These are phyloP conservation scores for Coemansia sp. DNA, from an alignment of 192 early-diverging fungal genomes.

Conservation along the genomic window DNA sequence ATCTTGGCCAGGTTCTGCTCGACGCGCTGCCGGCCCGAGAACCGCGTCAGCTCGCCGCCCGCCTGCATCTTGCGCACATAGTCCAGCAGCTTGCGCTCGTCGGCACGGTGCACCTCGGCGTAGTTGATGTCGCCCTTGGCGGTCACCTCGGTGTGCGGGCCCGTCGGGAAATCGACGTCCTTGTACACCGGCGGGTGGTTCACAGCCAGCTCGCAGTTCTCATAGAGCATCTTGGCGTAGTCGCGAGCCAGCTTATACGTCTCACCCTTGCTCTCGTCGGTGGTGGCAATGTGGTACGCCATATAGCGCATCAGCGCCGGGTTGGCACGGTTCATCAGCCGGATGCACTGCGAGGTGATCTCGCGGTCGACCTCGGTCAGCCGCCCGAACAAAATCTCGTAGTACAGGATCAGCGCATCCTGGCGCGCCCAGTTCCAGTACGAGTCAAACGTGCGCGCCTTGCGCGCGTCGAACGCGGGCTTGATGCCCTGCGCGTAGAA, in stretches of 20 bases:
- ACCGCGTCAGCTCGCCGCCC: slow-evolving; percentile 67
- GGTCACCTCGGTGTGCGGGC: slow-evolving; percentile 73
- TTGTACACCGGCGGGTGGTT: slow-evolving; percentile 78
- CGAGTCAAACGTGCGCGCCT: slow-evolving; percentile 88
- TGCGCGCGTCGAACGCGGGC: slow-evolving; percentile 75
- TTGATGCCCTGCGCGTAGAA: slow-evolving; percentile 85
- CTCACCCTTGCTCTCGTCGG: slow-evolving; percentile 71
- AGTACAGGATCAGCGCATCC: slow-evolving; percentile 80
- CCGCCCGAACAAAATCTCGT: slow-evolving; percentile 88
- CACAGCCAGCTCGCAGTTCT: slow-evolving; percentile 86
- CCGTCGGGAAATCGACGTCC: slow-evolving; percentile 84
- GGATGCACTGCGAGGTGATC: slow-evolving; percentile 83
- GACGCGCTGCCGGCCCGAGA: slow-evolving; percentile 70
- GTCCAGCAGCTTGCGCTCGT: slow-evolving; percentile 84
- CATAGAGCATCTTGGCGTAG: slow-evolving; percentile 75
- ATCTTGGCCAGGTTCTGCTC: slow-evolving; percentile 73
- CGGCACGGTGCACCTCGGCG: slow-evolving; percentile 75
- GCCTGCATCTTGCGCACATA: slow-evolving; percentile 86
- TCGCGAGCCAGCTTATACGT: slow-evolving; percentile 79
- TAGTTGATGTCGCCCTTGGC: slow-evolving; percentile 81
- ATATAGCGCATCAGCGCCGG: slow-evolving; percentile 76
- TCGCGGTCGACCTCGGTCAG: slow-evolving; percentile 86
- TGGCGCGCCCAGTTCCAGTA: slow-evolving; percentile 96
- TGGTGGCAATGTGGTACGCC: slow-evolving; percentile 80
- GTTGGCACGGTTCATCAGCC: slow-evolving; percentile 89